Percentiles rank a stretch among this genome's conserved stretches.
Conservation (phyloP, 73 alveolate species). For the Uronychia setigera region DNA sequence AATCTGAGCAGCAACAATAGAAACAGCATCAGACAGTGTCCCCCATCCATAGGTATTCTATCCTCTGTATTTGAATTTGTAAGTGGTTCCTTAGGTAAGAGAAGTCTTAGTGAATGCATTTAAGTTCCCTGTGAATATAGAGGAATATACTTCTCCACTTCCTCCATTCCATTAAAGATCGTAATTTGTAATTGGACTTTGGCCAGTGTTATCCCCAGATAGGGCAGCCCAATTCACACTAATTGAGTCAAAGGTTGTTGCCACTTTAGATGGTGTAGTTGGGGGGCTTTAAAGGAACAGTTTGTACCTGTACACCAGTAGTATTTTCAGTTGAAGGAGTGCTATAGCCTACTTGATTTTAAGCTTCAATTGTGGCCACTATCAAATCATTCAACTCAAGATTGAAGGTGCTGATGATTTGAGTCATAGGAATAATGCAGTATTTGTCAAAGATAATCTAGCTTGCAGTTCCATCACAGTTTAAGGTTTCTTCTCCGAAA, state of each 20-base stretch:
- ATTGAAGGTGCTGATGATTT: background rate
- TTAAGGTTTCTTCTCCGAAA: too few relatives aligned
- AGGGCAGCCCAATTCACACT: constrained; percentile 46
- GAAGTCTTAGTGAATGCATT: too few relatives aligned
- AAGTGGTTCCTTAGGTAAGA: constrained; percentile 8
- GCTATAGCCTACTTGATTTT: constrained; percentile 41
- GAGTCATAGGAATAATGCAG: constrained; percentile 47
- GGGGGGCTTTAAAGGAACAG: constrained; percentile 46
- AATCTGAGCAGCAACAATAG: constrained; percentile 15
- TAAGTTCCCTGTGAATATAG: too few relatives aligned
- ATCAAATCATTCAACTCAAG: constrained; percentile 33
- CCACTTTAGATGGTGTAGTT: constrained; percentile 42
- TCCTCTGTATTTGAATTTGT: constrained; percentile 38
- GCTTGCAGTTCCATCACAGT: constrained; percentile 25
- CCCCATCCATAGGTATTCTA: constrained; percentile 38
- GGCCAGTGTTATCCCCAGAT: constrained; percentile 18
- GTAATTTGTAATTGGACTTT: constrained; percentile 28
- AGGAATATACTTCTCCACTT: too few relatives aligned
- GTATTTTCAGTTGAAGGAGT: constrained; percentile 11
- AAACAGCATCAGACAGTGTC: constrained; percentile 19
- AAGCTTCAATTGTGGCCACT: constrained; percentile 40
- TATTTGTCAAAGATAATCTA: constrained; percentile 5
- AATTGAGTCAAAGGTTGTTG: constrained; percentile 11
- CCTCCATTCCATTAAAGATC: constrained; percentile 47
- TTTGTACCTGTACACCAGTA: constrained; percentile 19